Base-by-base conservation (phyloP, 2,329 filamentous ascomycete genomes). In the Nannizziopsis arthrosporioides region DNA sequence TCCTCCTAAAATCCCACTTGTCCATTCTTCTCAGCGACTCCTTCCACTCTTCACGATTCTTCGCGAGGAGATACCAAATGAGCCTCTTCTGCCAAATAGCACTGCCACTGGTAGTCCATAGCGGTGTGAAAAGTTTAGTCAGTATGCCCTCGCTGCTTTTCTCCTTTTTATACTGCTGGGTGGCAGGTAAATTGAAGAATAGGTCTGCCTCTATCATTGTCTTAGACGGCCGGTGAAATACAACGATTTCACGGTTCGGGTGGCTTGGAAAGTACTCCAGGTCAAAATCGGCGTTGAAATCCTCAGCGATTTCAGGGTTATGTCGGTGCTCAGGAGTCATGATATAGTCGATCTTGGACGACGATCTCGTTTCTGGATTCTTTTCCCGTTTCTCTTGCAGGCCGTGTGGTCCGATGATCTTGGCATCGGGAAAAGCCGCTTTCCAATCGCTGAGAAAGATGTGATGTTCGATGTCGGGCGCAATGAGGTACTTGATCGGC, bases 391-490 rank as follows among this genome's bases (percentile, higher is more conserved):
- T 93, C 67, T 89, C 86, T 17, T 79, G 80, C 1, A 98, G 77
- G 0, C 85, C 86, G 58, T 90, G 82, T 1, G 86, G 84, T 1
- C 81, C 90, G 58, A 96, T 77, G 42, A 98, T 74, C 58, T 82
- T 81, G 30, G 90, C 89, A 37, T 75, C 65, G 0, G 90, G 89
- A 63, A 79, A 96, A 19, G 79, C 84, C 42, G 76, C 70, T 59
- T 84, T 80, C 90, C 92, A 98, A 42, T 85, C 74, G 0, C 84
- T 82, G 47, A 98, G 64, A 71, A 92, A 93, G 63, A 98, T 86
- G 74, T 98, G 92, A 67, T 98, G 92, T 70, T 98, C 88, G 45
- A 85, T 75, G 64, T 98, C 92, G 1, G 84, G 79, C 0, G 92
- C 90, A 19, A 90, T 73, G 55, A 98, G 81, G 73, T 96, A 96